Evolutionary conservation across 2,329 filamentous ascomycete species (phyloP).

Genomic region (Pseudogymnoascus sp.): DNA sequence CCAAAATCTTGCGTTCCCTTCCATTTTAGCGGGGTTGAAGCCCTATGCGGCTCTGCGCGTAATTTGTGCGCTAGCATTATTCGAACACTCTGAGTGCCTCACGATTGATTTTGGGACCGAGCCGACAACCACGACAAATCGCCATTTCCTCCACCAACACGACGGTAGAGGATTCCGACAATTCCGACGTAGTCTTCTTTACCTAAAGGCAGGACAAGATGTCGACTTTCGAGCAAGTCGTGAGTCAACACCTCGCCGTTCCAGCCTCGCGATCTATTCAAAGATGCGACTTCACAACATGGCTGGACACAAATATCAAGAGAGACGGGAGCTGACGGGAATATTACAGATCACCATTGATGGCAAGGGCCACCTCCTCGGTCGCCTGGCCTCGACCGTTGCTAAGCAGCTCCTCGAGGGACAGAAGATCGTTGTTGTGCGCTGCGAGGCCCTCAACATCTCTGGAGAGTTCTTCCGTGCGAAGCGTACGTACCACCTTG

Average conservation of each 20-base stretch:
- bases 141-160: conserved; percentile 27
- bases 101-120: conserved; percentile 15
- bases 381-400: conserved; percentile 94
- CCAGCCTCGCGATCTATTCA: conserved; percentile 6
- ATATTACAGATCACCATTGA: conserved; percentile 81
- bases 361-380: conserved; percentile 99
- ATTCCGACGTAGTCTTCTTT: conserved; percentile 29
- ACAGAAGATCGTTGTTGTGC: conserved; percentile 98
- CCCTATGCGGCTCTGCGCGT: conserved; percentile 10
- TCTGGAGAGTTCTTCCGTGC: conserved; percentile 99
- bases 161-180: conserved; percentile 28
- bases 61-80: conserved; percentile 8
- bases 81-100: conserved; percentile 9
- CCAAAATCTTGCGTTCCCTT: not conserved
- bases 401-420: conserved; percentile 98
- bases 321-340: conserved; percentile 3
- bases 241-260: conserved; percentile 39
- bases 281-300: conserved; percentile 6
- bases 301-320: not conserved
- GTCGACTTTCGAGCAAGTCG: conserved; percentile 63
- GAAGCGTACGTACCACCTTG: conserved; percentile 74
- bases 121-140: conserved; percentile 23
- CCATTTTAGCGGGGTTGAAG: conserved; percentile 10
- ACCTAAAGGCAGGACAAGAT: conserved; percentile 39
- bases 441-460: conserved; percentile 99